These are phyloP conservation scores for Sporisorium scitamineum DNA, from an alignment of 1,284 basidiomycete species.

Conservation along the genomic window DNA sequence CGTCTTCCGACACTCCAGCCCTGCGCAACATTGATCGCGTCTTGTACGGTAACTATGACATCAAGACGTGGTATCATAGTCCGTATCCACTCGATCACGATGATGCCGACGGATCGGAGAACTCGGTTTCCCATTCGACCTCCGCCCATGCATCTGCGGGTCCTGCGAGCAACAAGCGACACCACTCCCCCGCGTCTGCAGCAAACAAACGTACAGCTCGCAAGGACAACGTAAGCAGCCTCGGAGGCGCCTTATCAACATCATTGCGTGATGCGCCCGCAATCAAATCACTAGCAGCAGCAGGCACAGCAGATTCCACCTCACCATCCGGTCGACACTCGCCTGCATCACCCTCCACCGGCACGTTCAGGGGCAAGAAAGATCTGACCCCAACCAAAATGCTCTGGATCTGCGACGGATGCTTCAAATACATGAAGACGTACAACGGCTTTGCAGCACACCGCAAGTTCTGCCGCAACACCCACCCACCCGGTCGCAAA, in stretches of 20 bases:
- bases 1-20: conserved; percentile 21
- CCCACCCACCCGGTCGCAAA: conserved; percentile 85
- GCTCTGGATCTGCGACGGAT: conserved; percentile 82
- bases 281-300: conserved; percentile 24
- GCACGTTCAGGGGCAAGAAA: conserved; percentile 12
- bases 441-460: conserved; percentile 56
- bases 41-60: conserved; percentile 66
- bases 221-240: conserved; percentile 19
- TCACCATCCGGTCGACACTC: conserved; percentile 11
- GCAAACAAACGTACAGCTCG: conserved; percentile 11
- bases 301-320: background rate
- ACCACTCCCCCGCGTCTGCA: conserved; percentile 26
- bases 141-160: background rate
- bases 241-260: conserved; percentile 26
- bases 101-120: conserved; percentile 22
- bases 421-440: conserved; percentile 90
- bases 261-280: conserved; percentile 31
- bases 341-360: conserved; percentile 8
- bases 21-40: conserved; percentile 58
- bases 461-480: conserved; percentile 77
- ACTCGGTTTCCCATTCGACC: background rate
- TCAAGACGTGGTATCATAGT: conserved; percentile 68
- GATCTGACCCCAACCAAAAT: conserved; percentile 24
- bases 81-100: conserved; percentile 66
- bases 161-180: conserved; percentile 11